Conservation (phyloP, 2,329 filamentous ascomycete species). For the Neospermospora avenae region DNA sequence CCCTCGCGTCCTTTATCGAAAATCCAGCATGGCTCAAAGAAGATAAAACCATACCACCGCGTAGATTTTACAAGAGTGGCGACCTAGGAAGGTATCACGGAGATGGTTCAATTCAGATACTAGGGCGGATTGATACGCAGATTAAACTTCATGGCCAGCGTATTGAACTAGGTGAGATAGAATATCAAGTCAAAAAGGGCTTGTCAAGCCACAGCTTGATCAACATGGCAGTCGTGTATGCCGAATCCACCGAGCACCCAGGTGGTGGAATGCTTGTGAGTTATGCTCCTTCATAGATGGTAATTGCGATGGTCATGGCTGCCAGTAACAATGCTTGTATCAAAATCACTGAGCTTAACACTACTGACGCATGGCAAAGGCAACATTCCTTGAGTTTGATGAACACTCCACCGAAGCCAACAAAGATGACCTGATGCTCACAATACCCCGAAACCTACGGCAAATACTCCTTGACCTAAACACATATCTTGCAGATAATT, state of each 20-base stretch:
- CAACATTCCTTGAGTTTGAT: constrained; percentile 1
- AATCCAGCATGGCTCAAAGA: constrained; percentile 29
- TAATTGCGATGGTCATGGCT: neutral
- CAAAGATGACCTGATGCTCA: neutral
- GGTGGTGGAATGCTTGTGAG: neutral
- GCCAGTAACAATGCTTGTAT: no score
- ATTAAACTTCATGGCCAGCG: constrained; percentile 45
- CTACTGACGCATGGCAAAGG: neutral
- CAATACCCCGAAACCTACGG: neutral
- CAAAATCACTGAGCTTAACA: neutral
- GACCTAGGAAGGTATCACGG: constrained; percentile 55
- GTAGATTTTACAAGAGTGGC: constrained; percentile 52
- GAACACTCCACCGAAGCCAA: neutral
- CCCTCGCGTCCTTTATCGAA: constrained; percentile 36
- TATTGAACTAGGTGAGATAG: constrained; percentile 23
- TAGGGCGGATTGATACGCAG: constrained; percentile 60
- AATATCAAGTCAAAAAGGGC: constrained; percentile 29
- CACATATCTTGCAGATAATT: constrained; percentile 53
- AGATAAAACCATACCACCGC: neutral
- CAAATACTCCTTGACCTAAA: constrained; percentile 49
- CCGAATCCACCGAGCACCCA: constrained; percentile 13
- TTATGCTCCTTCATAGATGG: neutral
- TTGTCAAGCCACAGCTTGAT: constrained; percentile 13
- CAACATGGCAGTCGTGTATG: constrained; percentile 22
- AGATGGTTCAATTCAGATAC: constrained; percentile 49